Base-by-base conservation (phyloP, 345 rosid genomes). In the Balakata baccata region DNA sequence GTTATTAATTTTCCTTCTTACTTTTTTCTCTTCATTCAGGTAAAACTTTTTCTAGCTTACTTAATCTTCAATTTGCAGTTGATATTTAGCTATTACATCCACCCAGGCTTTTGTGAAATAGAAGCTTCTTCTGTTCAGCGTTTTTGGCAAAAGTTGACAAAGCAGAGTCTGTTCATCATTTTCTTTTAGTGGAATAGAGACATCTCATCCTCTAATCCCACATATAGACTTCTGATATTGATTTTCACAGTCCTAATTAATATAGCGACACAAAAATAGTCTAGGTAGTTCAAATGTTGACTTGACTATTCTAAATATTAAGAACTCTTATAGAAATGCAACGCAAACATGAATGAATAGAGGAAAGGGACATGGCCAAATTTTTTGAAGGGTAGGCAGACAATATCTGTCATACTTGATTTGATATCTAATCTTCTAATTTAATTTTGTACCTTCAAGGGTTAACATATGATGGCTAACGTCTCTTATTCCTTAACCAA, bases 391-490 rank as follows among this genome's bases (percentile, higher is more conserved):
- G 41, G 25, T 73, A 39, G 52, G 62, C 51, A 53, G 76, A 63
- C 60, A 20, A 17, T 52, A 53, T n/a, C 7, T 34, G 16, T 66
- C 57, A 14, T 58, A 56, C 43, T 75, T 68, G 72, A 75, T 75
- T 75, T 75, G 67, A 75, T 10, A 9, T 60, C 12, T 69, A 75
- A 75, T 61, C 20, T 63, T 73, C 38, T n/a, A 61, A 46, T 74
- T 38, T 8, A n/a, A n/a, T n/a, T n/a, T n/a, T n/a, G n/a, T n/a
- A n/a, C n/a, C n/a, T n/a, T n/a, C n/a, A n/a, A n/a, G n/a, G n/a
- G n/a, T n/a, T n/a, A n/a, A n/a, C n/a, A n/a, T n/a, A n/a, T n/a
- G n/a, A n/a, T n/a, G n/a, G n/a, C n/a, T n/a, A n/a, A n/a, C n/a
- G n/a, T n/a, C n/a, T n/a, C n/a, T n/a, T n/a, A n/a, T n/a, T n/a